Base-by-base conservation (phyloP, 2,329 filamentous ascomycete species). In the Claviceps fusiformis region DNA sequence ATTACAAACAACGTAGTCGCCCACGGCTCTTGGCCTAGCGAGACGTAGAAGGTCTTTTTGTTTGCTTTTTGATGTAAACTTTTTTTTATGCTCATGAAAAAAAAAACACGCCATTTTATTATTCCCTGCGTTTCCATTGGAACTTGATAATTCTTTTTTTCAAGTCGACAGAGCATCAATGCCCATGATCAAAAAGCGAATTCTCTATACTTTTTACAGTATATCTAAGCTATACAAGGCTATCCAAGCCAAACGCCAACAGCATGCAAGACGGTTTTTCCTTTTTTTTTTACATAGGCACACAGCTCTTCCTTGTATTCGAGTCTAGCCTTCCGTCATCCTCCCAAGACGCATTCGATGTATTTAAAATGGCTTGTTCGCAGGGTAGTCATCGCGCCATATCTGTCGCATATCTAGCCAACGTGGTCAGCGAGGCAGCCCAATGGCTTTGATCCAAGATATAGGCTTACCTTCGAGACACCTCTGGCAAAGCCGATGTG, bases 401-500 rank as follows among this genome's bases (percentile, higher is more conserved):
- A 77, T 69, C 31, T 66, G 68, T 59, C 69, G 72, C 64, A 78
- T 74, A 54, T 75, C 76, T 78, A n/a, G 10, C 13, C 3, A 19
- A 24, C 53, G 10, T 10, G 15, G 37, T 56, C 29, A 58, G 46
- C 15, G n/a, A 24, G 17, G 29, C 6, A 37, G 15, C 37, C 8
- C 13, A 24, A 37, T 29, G 37, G 3, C n/a, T 19, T 50, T 7
- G 17, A 9, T 8, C 5, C 11, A 29, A 50, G 9, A 7, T 13
- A 29, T 19, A 15, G 24, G 73, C 83, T 64, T 79, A 95, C 91
- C 86, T 69, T 81, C 76, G 58, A 95, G 84, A 70, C 93, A 98
- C 65, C 87, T 83, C 24, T 89, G 84, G 70, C 93, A 98, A 60
- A 98, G 70, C 41, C 90, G 75, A 74, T 98, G 93, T 65, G 89